Percentiles rank a stretch among this genome's conserved stretches.
Evolutionary conservation across 2,329 filamentous ascomycete species (phyloP).

Genomic region (Colletotrichum sublineola): DNA sequence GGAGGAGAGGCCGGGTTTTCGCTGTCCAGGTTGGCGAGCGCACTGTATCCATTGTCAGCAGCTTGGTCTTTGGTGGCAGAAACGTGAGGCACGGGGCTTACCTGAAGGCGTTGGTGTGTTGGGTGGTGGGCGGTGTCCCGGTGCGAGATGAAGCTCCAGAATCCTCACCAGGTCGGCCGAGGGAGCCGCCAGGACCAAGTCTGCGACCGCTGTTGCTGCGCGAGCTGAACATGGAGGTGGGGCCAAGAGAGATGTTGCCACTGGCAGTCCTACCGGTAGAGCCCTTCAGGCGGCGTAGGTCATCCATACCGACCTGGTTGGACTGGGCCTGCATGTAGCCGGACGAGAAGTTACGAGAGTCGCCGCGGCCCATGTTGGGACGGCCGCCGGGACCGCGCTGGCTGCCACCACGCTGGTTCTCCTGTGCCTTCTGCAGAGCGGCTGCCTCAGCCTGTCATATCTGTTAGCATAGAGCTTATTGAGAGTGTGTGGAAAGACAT

Average conservation of each 20-base stretch:
- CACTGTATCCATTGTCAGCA: constrained; percentile 56
- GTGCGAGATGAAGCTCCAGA: constrained; percentile 90
- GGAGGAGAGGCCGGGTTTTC: constrained; percentile 78
- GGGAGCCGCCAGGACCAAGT: constrained; percentile 79
- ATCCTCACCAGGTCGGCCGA: constrained; percentile 83
- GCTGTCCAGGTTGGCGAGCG: constrained; percentile 72
- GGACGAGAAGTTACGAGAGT: constrained; percentile 85
- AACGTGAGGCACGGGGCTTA: constrained; percentile 61
- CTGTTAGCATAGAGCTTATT: constrained; percentile 44
- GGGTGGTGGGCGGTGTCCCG: constrained; percentile 83
- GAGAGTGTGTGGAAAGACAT: constrained; percentile 47
- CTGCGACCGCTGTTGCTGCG: constrained; percentile 91
- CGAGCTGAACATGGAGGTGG: constrained; percentile 88
- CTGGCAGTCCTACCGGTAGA: constrained; percentile 70
- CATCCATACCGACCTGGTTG: constrained; percentile 91
- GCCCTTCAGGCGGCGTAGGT: constrained; percentile 85
- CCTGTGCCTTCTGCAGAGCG: constrained; percentile 84
- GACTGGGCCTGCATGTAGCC: constrained; percentile 79
- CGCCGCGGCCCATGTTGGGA: constrained; percentile 82
- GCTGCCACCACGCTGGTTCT: constrained; percentile 69
- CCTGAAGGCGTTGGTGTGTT: constrained; percentile 93
- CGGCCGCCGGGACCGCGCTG: constrained; percentile 79
- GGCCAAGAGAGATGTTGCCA: constrained; percentile 78
- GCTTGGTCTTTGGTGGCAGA: background rate
- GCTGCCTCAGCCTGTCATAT: constrained; percentile 73